phyloP scores from a whole-genome alignment of 2,329 filamentous ascomycete species.

The Periconia macrospinosa region DNA sequence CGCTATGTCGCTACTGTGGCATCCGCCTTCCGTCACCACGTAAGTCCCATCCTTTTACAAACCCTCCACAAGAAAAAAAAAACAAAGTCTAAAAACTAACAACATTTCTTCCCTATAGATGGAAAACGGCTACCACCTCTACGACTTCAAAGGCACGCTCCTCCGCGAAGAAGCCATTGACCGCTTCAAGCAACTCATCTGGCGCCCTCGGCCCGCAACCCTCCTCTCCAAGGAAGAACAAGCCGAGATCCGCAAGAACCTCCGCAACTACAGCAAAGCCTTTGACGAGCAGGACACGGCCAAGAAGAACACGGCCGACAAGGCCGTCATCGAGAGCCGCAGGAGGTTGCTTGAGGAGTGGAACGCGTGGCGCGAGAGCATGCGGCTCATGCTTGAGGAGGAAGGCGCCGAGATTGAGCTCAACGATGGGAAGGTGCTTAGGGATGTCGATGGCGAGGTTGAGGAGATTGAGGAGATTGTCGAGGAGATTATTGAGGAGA shows the following conservation, averaged over 20 bases:
- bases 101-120: conserved; percentile 61
- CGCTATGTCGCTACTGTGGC: conserved; percentile 93
- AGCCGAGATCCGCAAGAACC: conserved; percentile 96
- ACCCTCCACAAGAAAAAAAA: background rate
- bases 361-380: conserved; percentile 77
- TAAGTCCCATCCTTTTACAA: conserved; percentile 62
- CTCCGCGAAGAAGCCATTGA: conserved; percentile 90
- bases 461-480: conserved; percentile 74
- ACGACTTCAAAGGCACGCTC: conserved; percentile 90
- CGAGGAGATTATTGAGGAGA: conserved; percentile 87
- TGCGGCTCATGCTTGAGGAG: conserved; percentile 64
- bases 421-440: conserved; percentile 55
- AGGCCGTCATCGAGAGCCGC: conserved; percentile 87
- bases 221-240: conserved; percentile 96
- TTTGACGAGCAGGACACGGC: conserved; percentile 96
- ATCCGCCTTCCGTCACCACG: conserved; percentile 91
- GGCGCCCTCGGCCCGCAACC: conserved; percentile 89
- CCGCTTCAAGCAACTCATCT: conserved; percentile 96
- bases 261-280: conserved; percentile 90
- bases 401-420: conserved; percentile 61
- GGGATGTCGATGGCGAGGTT: conserved; percentile 51
- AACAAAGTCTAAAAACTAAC: conserved; percentile 15
- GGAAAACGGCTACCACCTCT: conserved; percentile 98
- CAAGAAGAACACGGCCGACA: conserved; percentile 89
- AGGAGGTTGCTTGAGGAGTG: conserved; percentile 84